Evolutionary conservation across 768 basidiomycete genomes (phyloP).

Genomic region (Kwoniella shandongensis): DNA sequence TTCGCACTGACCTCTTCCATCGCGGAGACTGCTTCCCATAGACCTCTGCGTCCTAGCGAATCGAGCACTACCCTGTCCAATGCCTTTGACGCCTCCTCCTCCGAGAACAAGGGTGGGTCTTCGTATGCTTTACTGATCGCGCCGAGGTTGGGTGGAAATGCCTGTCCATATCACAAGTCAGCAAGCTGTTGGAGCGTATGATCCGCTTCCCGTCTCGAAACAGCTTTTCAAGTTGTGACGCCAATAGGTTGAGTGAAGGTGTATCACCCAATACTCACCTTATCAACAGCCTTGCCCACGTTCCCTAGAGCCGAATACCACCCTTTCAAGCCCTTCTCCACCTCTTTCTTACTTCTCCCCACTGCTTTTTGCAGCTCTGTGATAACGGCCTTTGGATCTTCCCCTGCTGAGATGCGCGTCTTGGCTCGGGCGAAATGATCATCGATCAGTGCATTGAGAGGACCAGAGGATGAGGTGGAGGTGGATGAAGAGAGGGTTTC

Average conservation of each 20-base stretch:
- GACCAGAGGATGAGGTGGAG: constrained; percentile 39
- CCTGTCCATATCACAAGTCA: constrained; percentile 17
- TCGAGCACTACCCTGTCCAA: constrained; percentile 44
- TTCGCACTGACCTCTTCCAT: constrained; percentile 35
- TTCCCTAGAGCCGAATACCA: constrained; percentile 72
- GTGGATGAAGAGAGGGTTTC: constrained; percentile 38
- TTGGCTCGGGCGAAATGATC: constrained; percentile 31
- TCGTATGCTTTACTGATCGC: constrained; percentile 40
- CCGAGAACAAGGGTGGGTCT: constrained; percentile 47
- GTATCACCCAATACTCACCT: constrained; percentile 65
- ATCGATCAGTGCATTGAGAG: constrained; percentile 40
- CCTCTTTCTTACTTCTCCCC: constrained; percentile 73
- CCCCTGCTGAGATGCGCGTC: constrained; percentile 31
- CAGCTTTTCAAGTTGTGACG: too few species aligned
- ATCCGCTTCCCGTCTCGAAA: not conserved
- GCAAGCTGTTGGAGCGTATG: not conserved
- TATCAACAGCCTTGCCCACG: constrained; percentile 85
- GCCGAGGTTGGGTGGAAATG: constrained; percentile 42
- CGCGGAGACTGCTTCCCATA: constrained; percentile 45
- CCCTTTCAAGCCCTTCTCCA: constrained; percentile 86
- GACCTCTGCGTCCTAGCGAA: constrained; percentile 42
- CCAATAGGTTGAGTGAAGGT: too few species aligned
- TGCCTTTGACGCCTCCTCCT: constrained; percentile 28
- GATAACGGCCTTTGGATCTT: constrained; percentile 35
- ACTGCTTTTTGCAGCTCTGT: constrained; percentile 55